These are phyloP conservation scores for Penicillium sp. DNA, from an alignment of 2,329 filamentous ascomycete genomes.

Conservation along the genomic window DNA sequence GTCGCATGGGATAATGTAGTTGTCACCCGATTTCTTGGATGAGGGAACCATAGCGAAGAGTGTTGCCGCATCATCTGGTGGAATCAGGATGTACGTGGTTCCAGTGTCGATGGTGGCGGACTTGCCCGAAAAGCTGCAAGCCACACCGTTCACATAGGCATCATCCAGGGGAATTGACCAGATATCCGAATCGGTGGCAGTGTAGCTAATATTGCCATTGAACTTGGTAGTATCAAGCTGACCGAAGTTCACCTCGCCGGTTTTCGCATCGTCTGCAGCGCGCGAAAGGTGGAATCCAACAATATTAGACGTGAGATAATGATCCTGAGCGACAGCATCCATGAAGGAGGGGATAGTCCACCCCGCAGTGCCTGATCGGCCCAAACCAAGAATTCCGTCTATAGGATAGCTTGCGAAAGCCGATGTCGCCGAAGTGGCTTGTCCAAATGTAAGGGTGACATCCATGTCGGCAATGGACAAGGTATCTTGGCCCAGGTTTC, in stretches of 20 bases:
- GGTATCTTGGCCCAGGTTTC: slow-evolving; percentile 65
- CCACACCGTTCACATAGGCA: slow-evolving; percentile 61
- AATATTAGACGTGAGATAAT: slow-evolving; percentile 63
- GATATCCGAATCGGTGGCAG: slow-evolving; percentile 55
- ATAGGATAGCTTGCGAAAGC: slow-evolving; percentile 79
- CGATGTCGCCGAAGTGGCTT: slow-evolving; percentile 68
- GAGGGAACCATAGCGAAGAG: slow-evolving; percentile 69
- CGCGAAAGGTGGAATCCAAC: slow-evolving; percentile 72
- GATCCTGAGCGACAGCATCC: slow-evolving; percentile 58
- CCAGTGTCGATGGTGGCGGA: slow-evolving; percentile 80
- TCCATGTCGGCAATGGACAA: slow-evolving; percentile 66
- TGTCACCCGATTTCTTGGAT: slow-evolving; percentile 57
- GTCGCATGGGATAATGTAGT: slow-evolving; percentile 73
- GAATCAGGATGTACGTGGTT: slow-evolving; percentile 76
- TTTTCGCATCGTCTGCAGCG: slow-evolving; percentile 62
- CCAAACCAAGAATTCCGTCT: slow-evolving; percentile 82
- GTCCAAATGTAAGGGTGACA: slow-evolving; percentile 67
- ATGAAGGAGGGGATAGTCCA: slow-evolving; percentile 64
- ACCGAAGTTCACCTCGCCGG: slow-evolving; percentile 78
- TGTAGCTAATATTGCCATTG: slow-evolving; percentile 68
- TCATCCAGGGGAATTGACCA: slow-evolving; percentile 75
- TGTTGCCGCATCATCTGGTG: slow-evolving; percentile 63
- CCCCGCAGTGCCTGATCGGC: slow-evolving; percentile 58
- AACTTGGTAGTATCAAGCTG: slow-evolving; percentile 66
- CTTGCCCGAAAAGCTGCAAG: slow-evolving; percentile 54